Evolutionary conservation across 805 yeast genomes (phyloP).

Genomic region (Yarrowia yakushimensis): DNA sequence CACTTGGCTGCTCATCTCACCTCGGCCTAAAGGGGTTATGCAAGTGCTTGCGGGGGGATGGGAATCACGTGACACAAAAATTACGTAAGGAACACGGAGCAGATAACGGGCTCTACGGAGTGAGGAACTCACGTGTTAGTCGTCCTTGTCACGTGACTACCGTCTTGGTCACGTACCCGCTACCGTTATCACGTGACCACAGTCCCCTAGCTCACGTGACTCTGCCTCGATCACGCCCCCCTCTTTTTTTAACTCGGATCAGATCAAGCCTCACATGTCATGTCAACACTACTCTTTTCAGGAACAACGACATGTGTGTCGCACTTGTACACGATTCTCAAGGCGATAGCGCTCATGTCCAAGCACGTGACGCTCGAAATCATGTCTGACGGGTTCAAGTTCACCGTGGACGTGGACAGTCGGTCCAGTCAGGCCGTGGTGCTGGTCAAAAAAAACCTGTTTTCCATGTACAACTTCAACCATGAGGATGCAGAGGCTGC

Average conservation of each 20-base stretch:
- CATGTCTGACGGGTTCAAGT: slow-evolving; percentile 50
- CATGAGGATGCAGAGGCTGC: slow-evolving; percentile 13
- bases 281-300: slow-evolving; percentile 34
- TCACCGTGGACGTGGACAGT: slow-evolving; percentile 42
- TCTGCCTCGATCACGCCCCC: no score
- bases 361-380: slow-evolving; percentile 44
- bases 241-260: not conserved
- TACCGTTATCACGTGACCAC: no score
- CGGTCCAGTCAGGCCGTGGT: slow-evolving; percentile 32
- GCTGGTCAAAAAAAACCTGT: slow-evolving; percentile 29
- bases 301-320: slow-evolving; percentile 48
- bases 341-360: slow-evolving; percentile 44
- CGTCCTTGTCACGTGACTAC: no score
- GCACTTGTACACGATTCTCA: slow-evolving; percentile 47
- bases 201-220: no score
- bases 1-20: no score
- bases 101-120: no score
- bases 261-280: not conserved
- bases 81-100: no score
- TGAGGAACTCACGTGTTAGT: no score
- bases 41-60: not conserved
- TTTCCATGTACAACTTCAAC: slow-evolving; percentile 29
- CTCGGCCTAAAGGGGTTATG: not conserved
- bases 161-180: no score
- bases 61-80: not conserved